Conservation (phyloP, 2,329 filamentous ascomycete genomes). For the Hypoxylon sp. region DNA sequence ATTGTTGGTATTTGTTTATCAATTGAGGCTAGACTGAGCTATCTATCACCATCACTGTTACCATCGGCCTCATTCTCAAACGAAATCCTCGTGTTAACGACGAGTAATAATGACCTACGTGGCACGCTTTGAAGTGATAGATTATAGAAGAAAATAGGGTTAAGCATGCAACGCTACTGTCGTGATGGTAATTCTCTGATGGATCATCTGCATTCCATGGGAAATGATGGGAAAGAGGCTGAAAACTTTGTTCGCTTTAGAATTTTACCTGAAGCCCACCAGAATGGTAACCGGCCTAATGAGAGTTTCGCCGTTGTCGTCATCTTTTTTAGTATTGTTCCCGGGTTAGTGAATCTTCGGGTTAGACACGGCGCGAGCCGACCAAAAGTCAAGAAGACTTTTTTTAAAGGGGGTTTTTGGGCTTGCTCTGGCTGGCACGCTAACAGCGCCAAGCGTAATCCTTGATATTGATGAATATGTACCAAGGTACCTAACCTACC, state of each 20-base stretch:
- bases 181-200: conserved; percentile 9
- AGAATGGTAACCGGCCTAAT: not conserved
- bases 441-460: conserved; percentile 29
- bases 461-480: conserved; percentile 20
- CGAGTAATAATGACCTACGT: conserved; percentile 17
- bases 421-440: conserved; percentile 22
- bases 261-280: not conserved
- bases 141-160: not conserved
- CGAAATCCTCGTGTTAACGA: conserved; percentile 26
- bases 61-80: conserved; percentile 38
- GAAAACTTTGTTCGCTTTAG: conserved; percentile 10
- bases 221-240: conserved; percentile 18
- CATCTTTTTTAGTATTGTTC: conserved; percentile 17
- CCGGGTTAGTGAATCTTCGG: conserved; percentile 13
- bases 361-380: conserved; percentile 37
- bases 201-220: not conserved
- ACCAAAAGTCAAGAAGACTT: conserved; percentile 9
- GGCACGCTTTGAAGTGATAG: not conserved
- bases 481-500: too few relatives aligned
- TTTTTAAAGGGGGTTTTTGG: not conserved
- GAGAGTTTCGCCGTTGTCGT: conserved; percentile 4
- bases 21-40: conserved; percentile 35
- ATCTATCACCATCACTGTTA: conserved; percentile 38
- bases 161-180: conserved; percentile 1
- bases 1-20: not conserved